These are phyloP conservation scores for Pleurotus eryngii DNA, from an alignment of 768 basidiomycete species.

Conservation along the genomic window DNA sequence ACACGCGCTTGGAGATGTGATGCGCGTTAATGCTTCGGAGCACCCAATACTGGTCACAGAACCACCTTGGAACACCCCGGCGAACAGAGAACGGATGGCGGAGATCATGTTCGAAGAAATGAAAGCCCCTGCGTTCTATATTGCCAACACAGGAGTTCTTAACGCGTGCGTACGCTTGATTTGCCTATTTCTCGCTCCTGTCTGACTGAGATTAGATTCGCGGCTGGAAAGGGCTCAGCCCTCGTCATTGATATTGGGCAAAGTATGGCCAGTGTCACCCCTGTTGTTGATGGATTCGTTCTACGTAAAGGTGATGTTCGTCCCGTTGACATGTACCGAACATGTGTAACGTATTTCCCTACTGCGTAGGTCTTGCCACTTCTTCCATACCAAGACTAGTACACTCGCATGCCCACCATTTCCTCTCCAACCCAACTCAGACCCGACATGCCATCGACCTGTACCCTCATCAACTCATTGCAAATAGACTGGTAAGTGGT, in stretches of 20 bases:
- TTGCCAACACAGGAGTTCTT: slow-evolving; percentile 90
- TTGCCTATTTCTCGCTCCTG: background rate
- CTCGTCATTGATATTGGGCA: slow-evolving; percentile 94
- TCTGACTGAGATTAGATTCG: slow-evolving; percentile 57
- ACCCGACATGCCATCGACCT: slow-evolving; percentile 63
- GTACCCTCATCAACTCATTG: slow-evolving; percentile 84
- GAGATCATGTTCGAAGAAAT: slow-evolving; percentile 99
- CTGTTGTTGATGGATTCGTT: slow-evolving; percentile 97
- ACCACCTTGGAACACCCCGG: slow-evolving; percentile 91
- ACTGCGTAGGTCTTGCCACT: slow-evolving; percentile 62
- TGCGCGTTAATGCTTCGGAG: slow-evolving; percentile 75
- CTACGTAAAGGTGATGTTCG: slow-evolving; percentile 77
- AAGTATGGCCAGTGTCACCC: slow-evolving; percentile 85
- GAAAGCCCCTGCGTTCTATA: slow-evolving; percentile 91
- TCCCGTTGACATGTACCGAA: background rate
- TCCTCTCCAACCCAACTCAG: slow-evolving; percentile 48
- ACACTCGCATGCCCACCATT: slow-evolving; percentile 71
- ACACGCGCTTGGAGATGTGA: slow-evolving; percentile 72
- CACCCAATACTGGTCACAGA: slow-evolving; percentile 94
- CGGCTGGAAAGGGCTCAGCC: slow-evolving; percentile 96
- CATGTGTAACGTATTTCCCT: background rate
- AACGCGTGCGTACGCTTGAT: slow-evolving; percentile 64
- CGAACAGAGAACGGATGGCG: slow-evolving; percentile 92
- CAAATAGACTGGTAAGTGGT: slow-evolving; percentile 61
- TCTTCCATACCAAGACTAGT: slow-evolving; percentile 79